Conservation (phyloP, 345 rosid genomes). For the Theobroma cacao region DNA sequence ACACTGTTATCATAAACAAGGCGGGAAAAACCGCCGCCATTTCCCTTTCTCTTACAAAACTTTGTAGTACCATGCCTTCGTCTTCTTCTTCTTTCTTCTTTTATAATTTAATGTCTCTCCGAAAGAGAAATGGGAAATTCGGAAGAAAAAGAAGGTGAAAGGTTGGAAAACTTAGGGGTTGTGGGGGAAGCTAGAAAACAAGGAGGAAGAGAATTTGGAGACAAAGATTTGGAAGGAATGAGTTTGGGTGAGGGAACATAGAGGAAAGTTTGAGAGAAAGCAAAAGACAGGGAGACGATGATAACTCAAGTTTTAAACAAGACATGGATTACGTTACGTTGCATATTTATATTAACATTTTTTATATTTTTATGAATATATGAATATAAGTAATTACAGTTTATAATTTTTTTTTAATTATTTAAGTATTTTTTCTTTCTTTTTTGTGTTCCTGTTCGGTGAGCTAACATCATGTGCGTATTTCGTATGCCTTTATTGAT, state of each 20-base stretch:
- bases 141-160: not conserved
- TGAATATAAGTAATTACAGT: not conserved
- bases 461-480: constrained; percentile 10
- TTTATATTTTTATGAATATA: not conserved
- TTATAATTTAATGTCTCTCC: not conserved
- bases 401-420: not conserved
- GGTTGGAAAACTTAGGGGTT: not conserved
- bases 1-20: not conserved
- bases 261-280: not conserved
- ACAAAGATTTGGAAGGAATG: not conserved
- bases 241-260: constrained; percentile 1
- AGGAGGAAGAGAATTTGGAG: constrained; percentile 13
- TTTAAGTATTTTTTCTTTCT: not conserved
- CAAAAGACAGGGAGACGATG: not conserved
- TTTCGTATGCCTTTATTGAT: not conserved
- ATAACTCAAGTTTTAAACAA: constrained; percentile 3
- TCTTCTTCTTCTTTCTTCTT: not conserved
- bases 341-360: not conserved
- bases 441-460: not conserved
- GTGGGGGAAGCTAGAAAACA: not conserved
- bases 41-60: not conserved
- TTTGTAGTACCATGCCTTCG: not conserved
- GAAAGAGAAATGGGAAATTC: not conserved
- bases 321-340: constrained; percentile 12
- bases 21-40: constrained; percentile 20